A percentile compares a stretch with the other conserved stretches of the same genome.
These are phyloP conservation scores for Monosporozyma unispora DNA, from an alignment of 805 yeast genomes.

Conservation along the genomic window DNA sequence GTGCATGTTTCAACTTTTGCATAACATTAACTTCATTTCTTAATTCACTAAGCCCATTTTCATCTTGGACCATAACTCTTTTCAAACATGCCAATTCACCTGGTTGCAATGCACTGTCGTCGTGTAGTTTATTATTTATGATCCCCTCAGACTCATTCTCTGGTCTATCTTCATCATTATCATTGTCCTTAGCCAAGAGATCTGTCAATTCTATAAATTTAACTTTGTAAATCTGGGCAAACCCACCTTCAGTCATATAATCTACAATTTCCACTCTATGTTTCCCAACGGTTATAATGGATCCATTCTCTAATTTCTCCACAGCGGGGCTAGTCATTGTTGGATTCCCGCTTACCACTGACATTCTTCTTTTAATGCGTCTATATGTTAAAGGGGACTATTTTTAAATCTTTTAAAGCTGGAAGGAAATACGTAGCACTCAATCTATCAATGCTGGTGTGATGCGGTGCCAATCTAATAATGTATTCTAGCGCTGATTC, in stretches of 20 bases:
- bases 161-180: slow-evolving; percentile 14
- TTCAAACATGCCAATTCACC: slow-evolving; percentile 59
- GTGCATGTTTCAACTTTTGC: slow-evolving; percentile 49
- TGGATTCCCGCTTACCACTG: slow-evolving; percentile 1
- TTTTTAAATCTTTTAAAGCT: too few species aligned
- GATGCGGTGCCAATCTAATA: too few species aligned
- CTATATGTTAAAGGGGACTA: too few species aligned
- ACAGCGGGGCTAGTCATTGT: slow-evolving; percentile 1
- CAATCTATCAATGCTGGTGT: too few species aligned
- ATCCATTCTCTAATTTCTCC: slow-evolving; percentile 31
- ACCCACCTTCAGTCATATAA: slow-evolving; percentile 67
- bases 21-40: slow-evolving; percentile 77
- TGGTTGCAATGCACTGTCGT: slow-evolving; percentile 30
- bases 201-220: slow-evolving; percentile 31
- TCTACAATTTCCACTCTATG: slow-evolving; percentile 46
- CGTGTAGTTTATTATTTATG: not conserved
- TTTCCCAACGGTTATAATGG: slow-evolving; percentile 50
- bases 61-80: slow-evolving; percentile 66
- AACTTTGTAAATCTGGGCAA: slow-evolving; percentile 71
- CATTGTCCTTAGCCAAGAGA: not conserved
- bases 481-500: too few species aligned
- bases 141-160: slow-evolving; percentile 6
- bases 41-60: slow-evolving; percentile 54
- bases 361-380: too few species aligned
- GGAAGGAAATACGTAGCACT: too few species aligned